Base-by-base conservation (phyloP, 2,329 filamentous ascomycete genomes). In the Lecanoromycetidae sp. region DNA sequence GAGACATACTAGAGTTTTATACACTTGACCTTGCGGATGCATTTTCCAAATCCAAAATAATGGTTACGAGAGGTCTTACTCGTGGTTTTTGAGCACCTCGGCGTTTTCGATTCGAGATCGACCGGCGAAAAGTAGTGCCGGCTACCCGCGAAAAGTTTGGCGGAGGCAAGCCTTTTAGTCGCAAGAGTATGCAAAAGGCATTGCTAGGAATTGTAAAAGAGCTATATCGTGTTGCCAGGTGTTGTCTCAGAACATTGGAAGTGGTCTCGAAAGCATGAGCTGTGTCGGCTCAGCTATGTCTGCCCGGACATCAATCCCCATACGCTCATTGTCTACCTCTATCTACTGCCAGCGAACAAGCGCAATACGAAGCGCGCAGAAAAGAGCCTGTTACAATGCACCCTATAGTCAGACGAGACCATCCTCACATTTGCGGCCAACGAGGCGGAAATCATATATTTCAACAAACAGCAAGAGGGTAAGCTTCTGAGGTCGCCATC, bases 271-370 rank as follows among this genome's bases (percentile, higher is more conserved):
- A 32, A 41, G 17, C 15, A 54, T 52, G 50, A 53, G 33, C 30
- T 38, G 39, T 20, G 40, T 39, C 20, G 43, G 26, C 12, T 40
- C 47, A 9, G 44, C 39, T 25, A 35, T 46, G 40, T 38, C 34
- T 27, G 8, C 34, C 5, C 50, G 40, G 47, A 48, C 50, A 26
- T 42, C 47, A 43, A 37, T 42, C 12, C 46, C 50, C 4, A 29
- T 52, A 33, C 52, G 47, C 17, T 48, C 45, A 26, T 36, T 39
- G 10, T 44, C 29, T 39, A 37, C 44, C 19, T 46, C 46, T 19
- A 35, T 44, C 20, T 17, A 35, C 8, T 30, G 36, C 30, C 42
- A 45, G 19, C 47, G 42, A 23, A 36, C 39, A 29, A 44, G 37
- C 40, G 22, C 34, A 19, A 41, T 49, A 23, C 33, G 52, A 25